phyloP scores from a whole-genome alignment of 208 protist species.

The Trypanosomatidae sp. region DNA sequence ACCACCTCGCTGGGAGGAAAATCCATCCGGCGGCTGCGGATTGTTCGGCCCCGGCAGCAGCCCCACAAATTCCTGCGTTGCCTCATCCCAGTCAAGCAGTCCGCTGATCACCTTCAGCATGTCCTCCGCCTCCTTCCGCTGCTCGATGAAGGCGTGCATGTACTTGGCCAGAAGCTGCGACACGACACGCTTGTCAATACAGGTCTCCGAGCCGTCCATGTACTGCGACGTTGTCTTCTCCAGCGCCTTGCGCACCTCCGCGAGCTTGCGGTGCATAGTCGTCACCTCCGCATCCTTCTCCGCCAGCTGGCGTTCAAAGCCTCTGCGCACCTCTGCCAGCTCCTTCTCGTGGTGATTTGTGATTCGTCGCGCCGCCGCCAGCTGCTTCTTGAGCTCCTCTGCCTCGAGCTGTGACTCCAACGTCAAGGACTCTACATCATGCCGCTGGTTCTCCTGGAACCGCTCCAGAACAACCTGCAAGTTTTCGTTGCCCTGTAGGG shows the following conservation, averaged over 20 bases:
- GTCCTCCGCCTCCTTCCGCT: constrained; percentile 57
- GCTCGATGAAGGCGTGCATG: constrained; percentile 69
- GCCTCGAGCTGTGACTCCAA: constrained; percentile 26
- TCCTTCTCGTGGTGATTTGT: constrained; percentile 18
- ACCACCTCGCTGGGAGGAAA: constrained; percentile 2
- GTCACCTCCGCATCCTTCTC: constrained; percentile 67
- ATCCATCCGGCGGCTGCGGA: constrained; percentile 32
- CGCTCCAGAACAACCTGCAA: constrained; percentile 34
- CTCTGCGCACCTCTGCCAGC: background rate
- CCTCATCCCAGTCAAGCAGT: constrained; percentile 79
- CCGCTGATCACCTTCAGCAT: constrained; percentile 80
- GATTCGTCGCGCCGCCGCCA: constrained; percentile 2
- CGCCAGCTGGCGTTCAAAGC: constrained; percentile 35
- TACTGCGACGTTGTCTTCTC: constrained; percentile 63
- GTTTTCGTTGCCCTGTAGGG: constrained; percentile 18
- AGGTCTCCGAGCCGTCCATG: constrained; percentile 45
- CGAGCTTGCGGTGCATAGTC: constrained; percentile 71
- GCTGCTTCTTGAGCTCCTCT: constrained; percentile 27
- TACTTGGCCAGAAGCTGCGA: constrained; percentile 85
- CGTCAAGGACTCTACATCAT: constrained; percentile 28
- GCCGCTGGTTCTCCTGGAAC: constrained; percentile 26
- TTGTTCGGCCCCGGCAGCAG: constrained; percentile 76
- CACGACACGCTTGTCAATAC: constrained; percentile 83
- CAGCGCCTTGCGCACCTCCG: constrained; percentile 60
- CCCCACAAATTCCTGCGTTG: constrained; percentile 71